Evolutionary conservation across 768 basidiomycete genomes (phyloP), one percentile per base, ranked within the genome.

Genomic region (Gymnopilus dilepis): DNA sequence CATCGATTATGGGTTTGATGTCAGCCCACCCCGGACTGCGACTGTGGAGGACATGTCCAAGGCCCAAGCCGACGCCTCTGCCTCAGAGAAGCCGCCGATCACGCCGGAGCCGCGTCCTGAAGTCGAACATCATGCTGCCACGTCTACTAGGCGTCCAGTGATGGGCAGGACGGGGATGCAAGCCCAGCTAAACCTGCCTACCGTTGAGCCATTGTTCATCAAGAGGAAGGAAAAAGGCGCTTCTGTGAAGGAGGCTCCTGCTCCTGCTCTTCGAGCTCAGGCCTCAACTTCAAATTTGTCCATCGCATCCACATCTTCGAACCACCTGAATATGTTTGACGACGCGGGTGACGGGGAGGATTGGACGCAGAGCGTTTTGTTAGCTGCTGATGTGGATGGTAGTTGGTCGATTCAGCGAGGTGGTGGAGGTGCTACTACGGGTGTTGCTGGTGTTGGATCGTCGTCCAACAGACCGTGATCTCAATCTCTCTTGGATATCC

Each of bases 321-420:
- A 82, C 60, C 82, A 81, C 65, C 72, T 85, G 38, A 82, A 81
- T 19, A 67, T 84, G 48, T 70, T 81, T 38, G 76, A 79, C 55
- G 78, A 83, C 61, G 82, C 82, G 22, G 76, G 76, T 38, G 74
- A 79, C 41, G 80, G 77, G 60, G 88, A 85, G 51, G 85, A 91
- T 69, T 94, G 92, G 91, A 88, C 88, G 47, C 78, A 81, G 68
- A 89, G 87, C 65, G 91, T 93, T 51, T 71, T 93, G 60, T 72
- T 86, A 73, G 89, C 88, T n/a, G 89, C 88, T 59, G 86, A 88
- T 68, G 69, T 77, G 52, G 79, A 66, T 53, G 59, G 59, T 15
- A 38, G 58, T 13, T 66, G 62, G 65, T 34, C 52, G 33, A 40
- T 54, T 15, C 52, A 54, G 38, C 26, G 26, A 40, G 19, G 45